Conservation (phyloP, 83 land plant genomes). For the Isoetes engelmannii region DNA sequence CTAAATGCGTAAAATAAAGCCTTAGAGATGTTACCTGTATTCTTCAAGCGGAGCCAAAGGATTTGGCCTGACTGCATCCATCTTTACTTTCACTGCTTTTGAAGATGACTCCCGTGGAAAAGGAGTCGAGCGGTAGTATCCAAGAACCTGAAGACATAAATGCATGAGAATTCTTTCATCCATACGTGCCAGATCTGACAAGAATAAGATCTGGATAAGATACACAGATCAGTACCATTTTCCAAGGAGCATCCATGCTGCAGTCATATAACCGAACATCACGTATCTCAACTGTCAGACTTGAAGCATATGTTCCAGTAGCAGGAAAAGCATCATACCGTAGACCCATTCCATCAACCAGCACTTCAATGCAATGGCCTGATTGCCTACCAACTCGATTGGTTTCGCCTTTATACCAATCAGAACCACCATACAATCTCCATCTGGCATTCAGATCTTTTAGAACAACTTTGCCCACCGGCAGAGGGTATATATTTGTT, state of each 20-base stretch:
- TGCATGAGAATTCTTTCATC: neutral
- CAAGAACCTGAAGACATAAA: constrained; percentile 51
- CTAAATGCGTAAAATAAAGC: too few relatives aligned
- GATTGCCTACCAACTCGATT: constrained; percentile 39
- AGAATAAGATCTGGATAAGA: neutral
- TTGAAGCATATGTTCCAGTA: constrained; percentile 54
- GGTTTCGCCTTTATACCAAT: constrained; percentile 18
- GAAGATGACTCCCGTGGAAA: constrained; percentile 72
- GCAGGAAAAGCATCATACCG: constrained; percentile 61
- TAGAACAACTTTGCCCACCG: constrained; percentile 40
- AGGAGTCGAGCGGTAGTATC: constrained; percentile 54
- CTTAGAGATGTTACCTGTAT: constrained; percentile 46
- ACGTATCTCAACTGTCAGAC: constrained; percentile 48
- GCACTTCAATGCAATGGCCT: constrained; percentile 47
- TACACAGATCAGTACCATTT: constrained; percentile 61
- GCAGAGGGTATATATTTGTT: constrained; percentile 14
- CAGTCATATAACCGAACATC: constrained; percentile 65
- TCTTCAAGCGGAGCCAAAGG: constrained; percentile 81
- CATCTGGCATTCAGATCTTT: constrained; percentile 53
- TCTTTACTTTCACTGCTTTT: constrained; percentile 67
- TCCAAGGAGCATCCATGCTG: constrained; percentile 90
- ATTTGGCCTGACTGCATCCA: constrained; percentile 88
- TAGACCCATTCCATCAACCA: constrained; percentile 43
- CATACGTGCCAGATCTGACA: neutral
- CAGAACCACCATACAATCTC: constrained; percentile 69